Base-by-base conservation (phyloP, 2,329 filamentous ascomycete genomes). In the Venturia oleaginea region DNA sequence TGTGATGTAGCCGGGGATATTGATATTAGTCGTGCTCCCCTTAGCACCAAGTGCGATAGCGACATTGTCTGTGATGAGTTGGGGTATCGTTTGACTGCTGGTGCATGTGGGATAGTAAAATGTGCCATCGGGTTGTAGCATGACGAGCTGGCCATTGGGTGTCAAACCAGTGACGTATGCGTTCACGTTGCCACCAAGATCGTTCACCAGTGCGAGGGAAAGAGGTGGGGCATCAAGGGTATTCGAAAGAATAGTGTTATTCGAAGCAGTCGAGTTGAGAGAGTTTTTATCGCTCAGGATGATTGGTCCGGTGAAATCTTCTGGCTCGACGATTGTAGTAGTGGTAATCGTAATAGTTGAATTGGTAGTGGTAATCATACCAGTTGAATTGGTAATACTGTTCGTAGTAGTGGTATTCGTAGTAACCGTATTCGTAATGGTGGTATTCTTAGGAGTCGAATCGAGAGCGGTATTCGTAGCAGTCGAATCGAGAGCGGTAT, bases 141-240 rank as follows among this genome's bases (percentile, higher is more conserved):
- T 79, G 34, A 81, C 79, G 7, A 81, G 72, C 2, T 69, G 68
- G 0, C 72, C 72, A 19, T 73, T 67, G 3, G 70, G 68, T 68
- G 82, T 79, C 2, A 79, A 68, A 3, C 79, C 80, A 19, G 76
- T 76, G 42, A 83, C 71, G 66, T 82, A 83, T 0, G 77, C 77
- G 61, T 77, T 79, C 65, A 81, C 68, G 11, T 66, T 69, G 0
- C 69, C 66, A 4, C 1, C 51, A 5, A 19, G 19, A 19, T 57
- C 34, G 19, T 57, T 57, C 2, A 57, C 24, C 10, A 57, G 19
- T 6, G 27, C 30, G 30, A 57, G 30, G 19, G 51, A 57, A 10
- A 57, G 27, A 13, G 15, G 10, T 27, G 46, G 3, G n/a, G 22
- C 22, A 51, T 51, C 17, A 10, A 11, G 22, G 1, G 46, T 27